phyloP scores from a whole-genome alignment of 2,329 filamentous ascomycete species.

The Trichoderma afroharzianum region DNA sequence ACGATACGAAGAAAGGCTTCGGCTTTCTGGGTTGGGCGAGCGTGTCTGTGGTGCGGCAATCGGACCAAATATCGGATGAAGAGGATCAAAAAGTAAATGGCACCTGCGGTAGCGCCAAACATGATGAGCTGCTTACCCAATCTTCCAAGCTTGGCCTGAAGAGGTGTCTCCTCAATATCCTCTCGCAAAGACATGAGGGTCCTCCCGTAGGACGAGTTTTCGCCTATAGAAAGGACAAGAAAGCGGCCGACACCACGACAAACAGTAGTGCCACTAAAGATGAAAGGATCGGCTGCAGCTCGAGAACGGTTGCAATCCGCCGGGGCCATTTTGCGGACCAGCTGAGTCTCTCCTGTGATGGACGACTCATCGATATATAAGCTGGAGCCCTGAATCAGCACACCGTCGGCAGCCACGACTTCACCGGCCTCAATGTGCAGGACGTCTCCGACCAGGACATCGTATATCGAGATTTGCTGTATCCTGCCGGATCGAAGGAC shows the following conservation, averaged over 20 bases:
- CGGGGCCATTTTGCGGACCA: conserved; percentile 60
- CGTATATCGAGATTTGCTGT: conserved; percentile 65
- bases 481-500: conserved; percentile 71
- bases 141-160: conserved; percentile 73
- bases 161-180: conserved; percentile 71
- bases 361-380: conserved; percentile 70
- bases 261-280: conserved; percentile 74
- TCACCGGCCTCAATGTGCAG: conserved; percentile 71
- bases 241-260: conserved; percentile 73
- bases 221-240: conserved; percentile 69
- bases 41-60: conserved; percentile 32
- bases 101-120: conserved; percentile 39
- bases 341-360: conserved; percentile 70
- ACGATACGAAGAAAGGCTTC: conserved; percentile 57
- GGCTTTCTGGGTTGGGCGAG: conserved; percentile 46
- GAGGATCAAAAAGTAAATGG: conserved; percentile 40
- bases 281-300: conserved; percentile 67
- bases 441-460: conserved; percentile 70
- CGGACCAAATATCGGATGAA: conserved; percentile 39
- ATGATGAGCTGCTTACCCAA: conserved; percentile 69
- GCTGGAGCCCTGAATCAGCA: conserved; percentile 55
- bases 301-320: conserved; percentile 59
- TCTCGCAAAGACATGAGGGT: conserved; percentile 75
- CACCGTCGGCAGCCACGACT: conserved; percentile 65
- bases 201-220: conserved; percentile 72